Conservation (phyloP, 306 rosid genomes). For the Cucurbita ficifolia region DNA sequence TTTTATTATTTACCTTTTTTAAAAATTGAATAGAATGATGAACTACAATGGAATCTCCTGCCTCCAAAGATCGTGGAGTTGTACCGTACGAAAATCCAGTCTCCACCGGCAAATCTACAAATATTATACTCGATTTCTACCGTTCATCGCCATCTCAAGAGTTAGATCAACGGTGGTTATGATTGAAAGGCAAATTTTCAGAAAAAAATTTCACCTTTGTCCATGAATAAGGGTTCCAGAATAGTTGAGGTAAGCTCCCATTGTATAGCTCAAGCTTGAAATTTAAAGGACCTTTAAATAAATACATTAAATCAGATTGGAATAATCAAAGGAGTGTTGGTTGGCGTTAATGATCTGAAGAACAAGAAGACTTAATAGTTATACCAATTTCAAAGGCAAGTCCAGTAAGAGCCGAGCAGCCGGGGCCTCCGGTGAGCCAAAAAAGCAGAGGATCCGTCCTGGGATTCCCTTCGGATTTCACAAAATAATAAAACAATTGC, state of each 20-base stretch:
- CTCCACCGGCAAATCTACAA: constrained; percentile 49
- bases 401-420: constrained; percentile 42
- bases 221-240: constrained; percentile 47
- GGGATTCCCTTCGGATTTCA: constrained; percentile 44
- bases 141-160: not conserved
- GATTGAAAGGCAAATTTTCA: not conserved
- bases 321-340: no score
- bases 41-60: constrained; percentile 27
- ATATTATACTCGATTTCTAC: constrained; percentile 46
- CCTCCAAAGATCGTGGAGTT: constrained; percentile 10
- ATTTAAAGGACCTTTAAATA: constrained; percentile 38
- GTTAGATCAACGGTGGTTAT: not conserved
- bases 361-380: no score
- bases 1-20: constrained; percentile 14
- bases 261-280: constrained; percentile 23
- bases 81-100: constrained; percentile 58
- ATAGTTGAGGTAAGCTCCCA: constrained; percentile 40
- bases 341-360: no score
- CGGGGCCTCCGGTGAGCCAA: constrained; percentile 74
- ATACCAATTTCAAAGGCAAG: constrained; percentile 41
- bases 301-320: not conserved
- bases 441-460: constrained; percentile 45
- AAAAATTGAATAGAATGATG: constrained; percentile 37
- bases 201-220: constrained; percentile 32
- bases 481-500: constrained; percentile 46